These are phyloP conservation scores for Pterocarpus santalinus DNA, from an alignment of 306 rosid species.

Conservation along the genomic window DNA sequence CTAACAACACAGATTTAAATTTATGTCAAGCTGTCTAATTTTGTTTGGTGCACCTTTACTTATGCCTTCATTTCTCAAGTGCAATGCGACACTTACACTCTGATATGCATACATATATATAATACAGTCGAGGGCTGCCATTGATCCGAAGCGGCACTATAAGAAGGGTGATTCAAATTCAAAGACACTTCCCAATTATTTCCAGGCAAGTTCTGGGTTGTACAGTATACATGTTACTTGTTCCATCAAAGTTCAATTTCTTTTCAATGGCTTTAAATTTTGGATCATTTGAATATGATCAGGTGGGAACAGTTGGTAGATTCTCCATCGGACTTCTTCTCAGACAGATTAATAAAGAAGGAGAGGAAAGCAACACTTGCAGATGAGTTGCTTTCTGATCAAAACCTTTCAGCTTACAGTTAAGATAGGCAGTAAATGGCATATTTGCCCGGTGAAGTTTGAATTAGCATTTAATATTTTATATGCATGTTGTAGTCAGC, in stretches of 20 bases:
- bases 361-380: background rate
- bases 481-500: too few species aligned
- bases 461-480: too few species aligned
- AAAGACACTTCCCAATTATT: slow-evolving; percentile 70
- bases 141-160: slow-evolving; percentile 93
- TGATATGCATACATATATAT: slow-evolving; percentile 15
- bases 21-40: background rate
- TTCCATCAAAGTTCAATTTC: slow-evolving; percentile 20
- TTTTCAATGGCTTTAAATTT: slow-evolving; percentile 15
- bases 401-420: too few species aligned
- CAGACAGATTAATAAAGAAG: slow-evolving; percentile 63
- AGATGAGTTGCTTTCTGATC: too few species aligned
- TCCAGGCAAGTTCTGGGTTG: slow-evolving; percentile 71
- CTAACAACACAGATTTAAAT: background rate
- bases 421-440: too few species aligned
- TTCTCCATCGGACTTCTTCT: slow-evolving; percentile 72
- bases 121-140: slow-evolving; percentile 70
- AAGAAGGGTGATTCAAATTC: slow-evolving; percentile 77
- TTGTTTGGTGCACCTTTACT: background rate
- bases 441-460: too few species aligned
- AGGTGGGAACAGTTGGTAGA: slow-evolving; percentile 87
- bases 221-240: background rate
- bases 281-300: slow-evolving; percentile 49
- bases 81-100: slow-evolving; percentile 22
- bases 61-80: slow-evolving; percentile 5